Evolutionary conservation across 2,329 filamentous ascomycete genomes (phyloP), one percentile per base, ranked within the genome.

Genomic region (Fusarium continuum): DNA sequence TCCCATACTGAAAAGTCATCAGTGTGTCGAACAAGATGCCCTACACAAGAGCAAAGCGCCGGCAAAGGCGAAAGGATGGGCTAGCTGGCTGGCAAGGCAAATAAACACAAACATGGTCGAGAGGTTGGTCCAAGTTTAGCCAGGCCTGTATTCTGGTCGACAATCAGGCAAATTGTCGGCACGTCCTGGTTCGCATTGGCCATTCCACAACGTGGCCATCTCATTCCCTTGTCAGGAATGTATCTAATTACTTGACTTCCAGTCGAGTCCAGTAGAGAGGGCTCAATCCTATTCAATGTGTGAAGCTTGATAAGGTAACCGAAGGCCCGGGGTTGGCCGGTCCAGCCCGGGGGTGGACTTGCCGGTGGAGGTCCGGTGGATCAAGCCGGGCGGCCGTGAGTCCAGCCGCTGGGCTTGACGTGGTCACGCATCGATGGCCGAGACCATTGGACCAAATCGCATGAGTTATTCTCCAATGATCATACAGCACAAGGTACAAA

Each of bases 391-490:
- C 50, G 51, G 46, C 57, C 58, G 52, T 56, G 49, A 65, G 50
- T 49, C 66, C 68, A 70, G 68, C 68, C 46, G 56, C 50, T 64
- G 57, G 41, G 45, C 55, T 68, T 48, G 59, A 70, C 68, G 68
- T 70, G 68, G 68, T 66, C 68, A 70, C 59, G 62, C 68, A 63
- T 70, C 41, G 54, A 64, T 62, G 62, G 49, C 39, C 25, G 20
- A 50, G 50, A 58, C 61, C 63, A 67, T 66, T 64, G 54, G 59
- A 39, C 40, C 58, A 66, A 53, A 52, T 55, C 48, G 29, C 63
- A 60, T 55, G 62, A 55, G 62, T 48, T 60, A 52, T 60, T 66
- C 52, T 66, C 47, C 57, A 62, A 66, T 63, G 62, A 65, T 64
- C 55, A 62, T 31, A 20, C 11, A 51, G 44, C 52, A 32, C 31